Conservation (phyloP, 768 basidiomycete species). For the Pholiota conissans region DNA sequence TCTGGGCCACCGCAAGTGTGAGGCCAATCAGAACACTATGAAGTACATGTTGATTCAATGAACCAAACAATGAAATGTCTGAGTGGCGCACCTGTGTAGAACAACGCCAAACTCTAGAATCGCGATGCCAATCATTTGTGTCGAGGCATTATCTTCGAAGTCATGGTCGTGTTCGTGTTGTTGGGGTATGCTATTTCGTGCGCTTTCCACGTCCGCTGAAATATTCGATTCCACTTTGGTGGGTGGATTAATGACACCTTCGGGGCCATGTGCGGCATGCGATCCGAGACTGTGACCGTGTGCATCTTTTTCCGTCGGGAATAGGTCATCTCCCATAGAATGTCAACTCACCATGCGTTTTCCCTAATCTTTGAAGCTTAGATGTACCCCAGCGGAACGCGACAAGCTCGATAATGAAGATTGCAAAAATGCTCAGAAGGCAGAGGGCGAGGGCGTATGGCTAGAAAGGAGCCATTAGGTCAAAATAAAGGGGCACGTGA, state of each 20-base stretch:
- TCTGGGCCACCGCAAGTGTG: conserved; percentile 83
- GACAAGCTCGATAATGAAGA: conserved; percentile 83
- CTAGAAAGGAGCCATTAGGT: conserved; percentile 39
- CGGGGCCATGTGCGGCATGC: conserved; percentile 74
- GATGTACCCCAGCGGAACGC: conserved; percentile 87
- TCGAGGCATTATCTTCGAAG: conserved; percentile 44
- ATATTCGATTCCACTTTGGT: conserved; percentile 17
- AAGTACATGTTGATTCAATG: not conserved
- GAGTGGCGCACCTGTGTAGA: conserved; percentile 61
- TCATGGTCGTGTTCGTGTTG: conserved; percentile 9
- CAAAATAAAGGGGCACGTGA: not conserved
- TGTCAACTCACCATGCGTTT: conserved; percentile 51
- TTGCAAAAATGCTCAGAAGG: conserved; percentile 75
- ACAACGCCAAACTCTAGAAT: conserved; percentile 95
- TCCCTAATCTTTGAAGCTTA: conserved; percentile 65
- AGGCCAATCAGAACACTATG: conserved; percentile 80
- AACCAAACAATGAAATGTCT: not conserved
- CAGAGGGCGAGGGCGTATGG: conserved; percentile 83
- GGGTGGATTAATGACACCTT: conserved; percentile 27
- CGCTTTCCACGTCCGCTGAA: conserved; percentile 32
- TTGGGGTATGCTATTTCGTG: not conserved
- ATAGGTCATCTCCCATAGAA: not conserved
- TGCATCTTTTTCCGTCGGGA: conserved; percentile 43
- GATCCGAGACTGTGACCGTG: conserved; percentile 65
- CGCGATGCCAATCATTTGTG: conserved; percentile 84